phyloP scores from a whole-genome alignment of 2,329 filamentous ascomycete species.

The Epichloe scottii region DNA sequence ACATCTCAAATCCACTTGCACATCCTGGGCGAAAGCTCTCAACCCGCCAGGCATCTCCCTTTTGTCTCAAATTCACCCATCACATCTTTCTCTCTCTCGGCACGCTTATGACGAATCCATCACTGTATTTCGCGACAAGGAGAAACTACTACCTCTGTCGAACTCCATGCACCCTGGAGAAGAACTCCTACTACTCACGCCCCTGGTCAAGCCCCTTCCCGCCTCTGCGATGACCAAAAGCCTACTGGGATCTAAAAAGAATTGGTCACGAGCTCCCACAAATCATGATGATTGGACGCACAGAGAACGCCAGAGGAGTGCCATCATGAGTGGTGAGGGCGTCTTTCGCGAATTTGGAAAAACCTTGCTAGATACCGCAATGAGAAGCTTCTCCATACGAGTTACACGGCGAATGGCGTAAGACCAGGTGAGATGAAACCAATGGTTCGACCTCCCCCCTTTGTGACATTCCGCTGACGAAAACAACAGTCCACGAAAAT shows the following conservation, averaged over 20 bases:
- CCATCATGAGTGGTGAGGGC: conserved; percentile 81
- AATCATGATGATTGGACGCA: conserved; percentile 44
- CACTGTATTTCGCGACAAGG: conserved; percentile 82
- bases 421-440: conserved; percentile 44
- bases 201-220: conserved; percentile 81
- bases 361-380: conserved; percentile 77
- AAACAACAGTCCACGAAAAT: conserved; percentile 62
- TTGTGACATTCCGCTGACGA: conserved; percentile 7
- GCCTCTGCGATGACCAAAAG: conserved; percentile 73
- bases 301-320: conserved; percentile 41
- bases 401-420: conserved; percentile 87
- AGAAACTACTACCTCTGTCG: conserved; percentile 70
- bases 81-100: conserved; percentile 68
- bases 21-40: conserved; percentile 83
- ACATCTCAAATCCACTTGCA: conserved; percentile 70
- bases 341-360: conserved; percentile 81
- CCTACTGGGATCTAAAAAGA: conserved; percentile 42
- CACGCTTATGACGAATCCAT: conserved; percentile 88
- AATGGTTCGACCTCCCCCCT: neutral
- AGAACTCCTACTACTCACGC: conserved; percentile 79
- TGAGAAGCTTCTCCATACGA: conserved; percentile 82
- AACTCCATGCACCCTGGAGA: conserved; percentile 73
- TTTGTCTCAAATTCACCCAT: conserved; percentile 68
- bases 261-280: conserved; percentile 20
- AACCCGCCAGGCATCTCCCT: conserved; percentile 69